Percentiles rank a stretch among this genome's conserved stretches.
Evolutionary conservation across 805 yeast genomes (phyloP).

Genomic region (Candida qinlingensis): DNA sequence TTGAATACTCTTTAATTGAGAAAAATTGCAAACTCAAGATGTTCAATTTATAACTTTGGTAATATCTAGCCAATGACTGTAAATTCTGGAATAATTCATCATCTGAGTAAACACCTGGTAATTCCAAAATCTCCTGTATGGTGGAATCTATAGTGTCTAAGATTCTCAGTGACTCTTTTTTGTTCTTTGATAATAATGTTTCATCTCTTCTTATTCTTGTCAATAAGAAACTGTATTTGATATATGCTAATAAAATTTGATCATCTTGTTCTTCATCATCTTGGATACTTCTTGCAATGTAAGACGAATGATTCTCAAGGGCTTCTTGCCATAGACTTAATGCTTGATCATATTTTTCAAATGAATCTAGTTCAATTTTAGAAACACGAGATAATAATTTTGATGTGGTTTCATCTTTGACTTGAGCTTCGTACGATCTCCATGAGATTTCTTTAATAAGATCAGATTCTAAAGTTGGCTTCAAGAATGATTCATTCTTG

Average conservation of each 20-base stretch:
- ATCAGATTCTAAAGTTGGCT: constrained; percentile 21
- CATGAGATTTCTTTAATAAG: constrained; percentile 47
- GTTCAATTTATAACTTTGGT: constrained; percentile 37
- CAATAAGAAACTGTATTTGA: constrained; percentile 61
- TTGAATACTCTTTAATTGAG: constrained; percentile 34
- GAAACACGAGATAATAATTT: constrained; percentile 43
- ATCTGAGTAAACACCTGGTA: constrained; percentile 91
- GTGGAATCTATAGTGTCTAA: constrained; percentile 42
- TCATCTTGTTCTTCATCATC: constrained; percentile 59
- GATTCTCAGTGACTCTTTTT: constrained; percentile 32
- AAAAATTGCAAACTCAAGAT: constrained; percentile 43
- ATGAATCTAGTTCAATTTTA: constrained; percentile 28
- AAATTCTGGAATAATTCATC: constrained; percentile 58
- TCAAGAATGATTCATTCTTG: constrained; percentile 23
- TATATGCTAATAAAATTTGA: constrained; percentile 70
- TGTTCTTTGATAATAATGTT: constrained; percentile 20
- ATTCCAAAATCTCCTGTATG: constrained; percentile 56
- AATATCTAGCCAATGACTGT: constrained; percentile 42
- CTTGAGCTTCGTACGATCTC: constrained; percentile 56
- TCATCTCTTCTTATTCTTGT: constrained; percentile 69
- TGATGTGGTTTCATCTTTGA: constrained; percentile 71
- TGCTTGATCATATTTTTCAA: constrained; percentile 48
- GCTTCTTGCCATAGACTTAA: constrained; percentile 68
- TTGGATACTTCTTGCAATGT: constrained; percentile 44
- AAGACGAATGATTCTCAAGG: constrained; percentile 51